Evolutionary conservation across 2,329 filamentous ascomycete species (phyloP).

Genomic region (Cercospora citrullina): DNA sequence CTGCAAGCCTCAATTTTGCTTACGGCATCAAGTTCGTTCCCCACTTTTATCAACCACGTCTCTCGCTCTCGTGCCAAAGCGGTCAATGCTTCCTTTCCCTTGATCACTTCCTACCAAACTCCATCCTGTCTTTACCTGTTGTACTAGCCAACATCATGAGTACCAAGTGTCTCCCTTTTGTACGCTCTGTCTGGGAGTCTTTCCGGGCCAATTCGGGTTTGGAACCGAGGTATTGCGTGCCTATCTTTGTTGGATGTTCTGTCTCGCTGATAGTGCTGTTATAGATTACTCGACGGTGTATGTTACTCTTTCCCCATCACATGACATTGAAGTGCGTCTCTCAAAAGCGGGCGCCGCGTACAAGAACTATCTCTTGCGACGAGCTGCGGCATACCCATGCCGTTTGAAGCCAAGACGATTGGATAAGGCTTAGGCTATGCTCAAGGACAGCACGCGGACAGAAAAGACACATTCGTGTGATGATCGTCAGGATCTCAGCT

Average conservation of each 20-base stretch:
- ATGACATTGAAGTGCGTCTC: neutral
- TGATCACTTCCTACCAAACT: neutral
- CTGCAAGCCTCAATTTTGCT: neutral
- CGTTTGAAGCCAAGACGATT: neutral
- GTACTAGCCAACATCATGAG: neutral
- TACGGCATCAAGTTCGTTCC: neutral
- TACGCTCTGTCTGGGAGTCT: slow-evolving; percentile 50
- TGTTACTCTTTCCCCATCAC: slow-evolving; percentile 3
- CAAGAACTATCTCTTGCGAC: neutral
- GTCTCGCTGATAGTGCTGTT: neutral
- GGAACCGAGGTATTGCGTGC: slow-evolving; percentile 69
- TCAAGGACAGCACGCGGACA: neutral
- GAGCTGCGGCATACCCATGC: neutral
- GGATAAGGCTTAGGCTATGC: neutral
- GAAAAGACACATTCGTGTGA: neutral
- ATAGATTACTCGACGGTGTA: slow-evolving; percentile 45
- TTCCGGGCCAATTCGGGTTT: slow-evolving; percentile 84
- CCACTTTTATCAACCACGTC: neutral
- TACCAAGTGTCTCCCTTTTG: slow-evolving; percentile 33
- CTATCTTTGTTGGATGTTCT: neutral
- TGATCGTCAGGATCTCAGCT: neutral
- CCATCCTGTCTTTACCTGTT: neutral
- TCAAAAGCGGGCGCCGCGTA: neutral
- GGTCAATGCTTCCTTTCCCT: neutral
- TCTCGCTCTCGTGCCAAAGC: neutral